Percentiles rank a stretch among this genome's conserved stretches.
phyloP scores from a whole-genome alignment of 495 filamentous ascomycete genomes.

The Penicillium diatomitis region DNA sequence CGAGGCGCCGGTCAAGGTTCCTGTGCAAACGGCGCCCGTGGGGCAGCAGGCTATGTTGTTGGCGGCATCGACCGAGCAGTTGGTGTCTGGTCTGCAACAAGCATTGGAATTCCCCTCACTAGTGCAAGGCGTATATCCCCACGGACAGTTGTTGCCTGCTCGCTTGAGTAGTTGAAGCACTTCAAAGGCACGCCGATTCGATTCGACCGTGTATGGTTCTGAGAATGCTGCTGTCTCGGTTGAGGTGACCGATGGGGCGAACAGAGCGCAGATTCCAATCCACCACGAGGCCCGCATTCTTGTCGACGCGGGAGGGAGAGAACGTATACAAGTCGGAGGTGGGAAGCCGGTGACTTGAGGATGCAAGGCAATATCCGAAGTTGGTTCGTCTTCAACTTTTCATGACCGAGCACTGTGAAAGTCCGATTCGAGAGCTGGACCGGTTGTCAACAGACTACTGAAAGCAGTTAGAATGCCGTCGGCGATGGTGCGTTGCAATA shows the following conservation, averaged over 20 bases:
- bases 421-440: conserved; percentile 5
- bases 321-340: background rate
- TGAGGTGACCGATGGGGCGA: conserved; percentile 27
- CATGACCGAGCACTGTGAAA: conserved; percentile 6
- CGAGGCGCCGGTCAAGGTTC: conserved; percentile 36
- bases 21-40: conserved; percentile 51
- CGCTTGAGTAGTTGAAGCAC: conserved; percentile 31
- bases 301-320: conserved; percentile 3
- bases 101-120: conserved; percentile 39
- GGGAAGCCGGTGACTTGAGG: too few relatives aligned
- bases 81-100: conserved; percentile 46
- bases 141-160: conserved; percentile 40
- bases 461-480: conserved; percentile 22
- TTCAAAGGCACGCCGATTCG: conserved; percentile 25
- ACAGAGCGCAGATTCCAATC: conserved; percentile 30
- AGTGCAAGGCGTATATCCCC: conserved; percentile 42
- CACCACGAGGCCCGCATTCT: conserved; percentile 34
- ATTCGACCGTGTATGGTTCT: conserved; percentile 14
- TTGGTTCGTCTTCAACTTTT: background rate
- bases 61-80: conserved; percentile 49
- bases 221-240: conserved; percentile 24
- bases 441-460: conserved; percentile 35
- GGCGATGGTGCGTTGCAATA: background rate
- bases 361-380: too few relatives aligned
- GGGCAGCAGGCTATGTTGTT: conserved; percentile 61